A percentile compares a stretch with the other conserved stretches of the same genome.
These are phyloP conservation scores for Globisporangium parvum DNA, from an alignment of 352 stramenopile species.

Conservation along the genomic window DNA sequence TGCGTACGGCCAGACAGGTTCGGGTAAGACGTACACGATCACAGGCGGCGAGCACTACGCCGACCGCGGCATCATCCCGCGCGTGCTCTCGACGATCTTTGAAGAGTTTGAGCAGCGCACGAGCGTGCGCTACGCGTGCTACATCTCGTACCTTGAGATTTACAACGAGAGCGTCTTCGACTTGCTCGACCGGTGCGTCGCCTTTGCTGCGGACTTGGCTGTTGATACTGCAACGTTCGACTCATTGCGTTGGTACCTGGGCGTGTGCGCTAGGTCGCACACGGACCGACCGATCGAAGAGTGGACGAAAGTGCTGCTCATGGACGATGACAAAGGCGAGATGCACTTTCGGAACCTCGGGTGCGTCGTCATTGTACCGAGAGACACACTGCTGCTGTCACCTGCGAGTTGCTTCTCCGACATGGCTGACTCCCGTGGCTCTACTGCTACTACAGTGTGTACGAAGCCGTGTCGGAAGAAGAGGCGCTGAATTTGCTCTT, in stretches of 20 bases:
- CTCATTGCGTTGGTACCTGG: too few relatives aligned
- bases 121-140: conserved; percentile 71
- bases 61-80: conserved; percentile 93
- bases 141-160: conserved; percentile 95
- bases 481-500: conserved; percentile 95
- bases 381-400: background rate
- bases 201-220: too few relatives aligned
- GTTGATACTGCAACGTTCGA: too few relatives aligned
- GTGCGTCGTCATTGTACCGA: conserved; percentile 10
- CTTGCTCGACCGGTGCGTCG: conserved; percentile 63
- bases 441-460: conserved; percentile 31
- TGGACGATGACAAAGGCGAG: conserved; percentile 74
- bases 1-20: conserved; percentile 65
- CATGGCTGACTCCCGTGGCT: background rate
- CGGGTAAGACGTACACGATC: conserved; percentile 77
- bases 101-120: conserved; percentile 60
- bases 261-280: conserved; percentile 57
- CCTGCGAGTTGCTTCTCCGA: background rate
- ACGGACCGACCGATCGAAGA: conserved; percentile 70
- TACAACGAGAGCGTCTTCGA: conserved; percentile 97
- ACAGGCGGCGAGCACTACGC: conserved; percentile 89
- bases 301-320: conserved; percentile 73
- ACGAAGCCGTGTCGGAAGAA: conserved; percentile 83
- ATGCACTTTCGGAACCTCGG: conserved; percentile 79
- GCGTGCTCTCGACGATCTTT: conserved; percentile 92